Conservation (phyloP, 73 alveolate genomes). For the Tetrahymena borealis region DNA sequence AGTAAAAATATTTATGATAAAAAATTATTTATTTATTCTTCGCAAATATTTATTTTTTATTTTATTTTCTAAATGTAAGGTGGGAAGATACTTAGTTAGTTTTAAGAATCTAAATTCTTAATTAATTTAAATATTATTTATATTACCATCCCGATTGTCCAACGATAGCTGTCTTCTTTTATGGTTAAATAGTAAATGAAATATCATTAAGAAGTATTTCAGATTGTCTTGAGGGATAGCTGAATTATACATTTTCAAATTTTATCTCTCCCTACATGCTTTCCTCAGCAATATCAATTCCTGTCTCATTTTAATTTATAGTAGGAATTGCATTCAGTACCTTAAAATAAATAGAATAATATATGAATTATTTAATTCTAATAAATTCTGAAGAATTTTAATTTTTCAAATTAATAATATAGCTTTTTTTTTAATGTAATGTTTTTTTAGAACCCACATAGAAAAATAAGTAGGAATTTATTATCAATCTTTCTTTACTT, state of each 20-base stretch:
- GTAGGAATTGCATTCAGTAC: constrained; percentile 12
- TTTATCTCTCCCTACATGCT: constrained; percentile 69
- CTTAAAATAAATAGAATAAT: constrained; percentile 71
- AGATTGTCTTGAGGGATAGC: constrained; percentile 72
- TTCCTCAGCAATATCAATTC: constrained; percentile 59
- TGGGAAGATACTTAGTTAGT: too few species aligned
- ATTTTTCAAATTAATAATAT: too few species aligned
- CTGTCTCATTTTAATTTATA: constrained; percentile 22
- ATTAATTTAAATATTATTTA: constrained; percentile 39
- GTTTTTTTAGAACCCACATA: too few species aligned
- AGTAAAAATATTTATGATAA: too few species aligned
- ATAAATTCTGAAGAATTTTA: background rate
- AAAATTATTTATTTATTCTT: too few species aligned
- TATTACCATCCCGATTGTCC: constrained; percentile 89
- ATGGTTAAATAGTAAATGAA: constrained; percentile 45
- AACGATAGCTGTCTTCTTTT: constrained; percentile 72
- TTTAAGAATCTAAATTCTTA: constrained; percentile 62
- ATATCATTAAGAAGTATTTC: constrained; percentile 51
- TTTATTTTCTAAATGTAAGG: too few species aligned
- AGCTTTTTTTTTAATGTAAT: too few species aligned
- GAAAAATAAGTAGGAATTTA: too few species aligned
- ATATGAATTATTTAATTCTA: constrained; percentile 75
- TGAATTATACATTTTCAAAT: constrained; percentile 69
- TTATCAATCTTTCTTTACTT: too few species aligned
- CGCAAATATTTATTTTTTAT: too few species aligned